Evolutionary conservation across 139 green algal genomes (phyloP).

Genomic region (Chlorella sp.): DNA sequence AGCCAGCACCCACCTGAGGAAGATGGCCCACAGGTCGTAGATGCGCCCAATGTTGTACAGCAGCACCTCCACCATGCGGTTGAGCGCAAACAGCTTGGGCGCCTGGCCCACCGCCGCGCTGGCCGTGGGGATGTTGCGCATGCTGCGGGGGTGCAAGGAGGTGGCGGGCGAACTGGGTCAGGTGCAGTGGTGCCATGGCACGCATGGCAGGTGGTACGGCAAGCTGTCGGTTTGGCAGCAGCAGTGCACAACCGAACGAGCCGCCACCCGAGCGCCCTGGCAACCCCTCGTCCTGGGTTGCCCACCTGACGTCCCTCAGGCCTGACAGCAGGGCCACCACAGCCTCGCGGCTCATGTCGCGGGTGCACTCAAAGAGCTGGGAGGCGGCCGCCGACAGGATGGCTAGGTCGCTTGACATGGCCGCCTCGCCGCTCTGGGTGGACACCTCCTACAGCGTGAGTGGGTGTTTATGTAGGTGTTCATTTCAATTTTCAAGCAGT

Average conservation of each 20-base stretch:
- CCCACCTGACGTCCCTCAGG: slow-evolving; percentile 45
- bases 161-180: no score
- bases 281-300: slow-evolving; percentile 15
- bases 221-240: no score
- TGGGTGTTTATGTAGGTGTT: neutral
- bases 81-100: slow-evolving; percentile 65
- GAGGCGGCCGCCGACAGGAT: slow-evolving; percentile 64
- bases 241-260: no score
- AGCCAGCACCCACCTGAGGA: slow-evolving; percentile 50
- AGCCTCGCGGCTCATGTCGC: slow-evolving; percentile 66
- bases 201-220: no score
- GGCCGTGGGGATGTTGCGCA: slow-evolving; percentile 14
- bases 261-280: no score
- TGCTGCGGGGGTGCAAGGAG: neutral
- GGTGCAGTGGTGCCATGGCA: no score
- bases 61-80: slow-evolving; percentile 80
- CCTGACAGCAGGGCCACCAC: slow-evolving; percentile 65
- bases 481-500: neutral
- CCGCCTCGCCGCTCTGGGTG: slow-evolving; percentile 9
- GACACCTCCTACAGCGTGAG: slow-evolving; percentile 46
- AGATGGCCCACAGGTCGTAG: slow-evolving; percentile 83
- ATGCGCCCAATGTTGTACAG: slow-evolving; percentile 69
- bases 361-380: slow-evolving; percentile 73
- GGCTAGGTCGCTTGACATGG: slow-evolving; percentile 54
- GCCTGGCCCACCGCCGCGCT: slow-evolving; percentile 4